These are phyloP conservation scores for Coniella vitis DNA, from an alignment of 2,329 filamentous ascomycete genomes.

Conservation along the genomic window DNA sequence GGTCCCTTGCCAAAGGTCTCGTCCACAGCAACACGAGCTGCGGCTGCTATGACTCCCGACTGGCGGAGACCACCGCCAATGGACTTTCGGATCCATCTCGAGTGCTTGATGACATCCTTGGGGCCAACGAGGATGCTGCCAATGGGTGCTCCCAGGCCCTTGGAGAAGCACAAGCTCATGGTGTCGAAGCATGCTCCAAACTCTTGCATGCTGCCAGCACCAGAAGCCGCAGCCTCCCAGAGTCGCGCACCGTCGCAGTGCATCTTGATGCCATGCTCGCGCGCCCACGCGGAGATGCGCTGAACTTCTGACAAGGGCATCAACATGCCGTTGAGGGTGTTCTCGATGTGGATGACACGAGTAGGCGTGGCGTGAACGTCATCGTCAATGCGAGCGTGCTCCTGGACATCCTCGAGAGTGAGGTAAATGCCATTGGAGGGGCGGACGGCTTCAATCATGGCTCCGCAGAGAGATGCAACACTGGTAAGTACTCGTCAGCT, in stretches of 20 bases:
- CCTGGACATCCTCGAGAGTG: conserved; percentile 68
- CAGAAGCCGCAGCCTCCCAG: conserved; percentile 42
- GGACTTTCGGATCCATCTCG: conserved; percentile 71
- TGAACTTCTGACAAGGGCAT: conserved; percentile 67
- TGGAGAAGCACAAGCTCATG: conserved; percentile 53
- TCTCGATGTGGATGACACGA: conserved; percentile 74
- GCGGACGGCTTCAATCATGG: conserved; percentile 58
- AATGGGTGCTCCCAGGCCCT: conserved; percentile 46
- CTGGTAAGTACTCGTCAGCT: conserved; percentile 31
- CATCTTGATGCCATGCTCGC: conserved; percentile 36
- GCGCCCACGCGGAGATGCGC: conserved; percentile 65
- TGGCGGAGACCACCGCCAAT: conserved; percentile 76
- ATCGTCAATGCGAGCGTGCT: conserved; percentile 56
- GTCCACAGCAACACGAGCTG: conserved; percentile 70
- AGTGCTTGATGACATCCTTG: conserved; percentile 53
- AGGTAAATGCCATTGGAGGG: conserved; percentile 67
- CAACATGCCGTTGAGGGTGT: conserved; percentile 73
- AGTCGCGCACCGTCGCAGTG: conserved; percentile 47
- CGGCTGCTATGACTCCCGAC: conserved; percentile 67
- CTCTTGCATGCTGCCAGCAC: conserved; percentile 34
- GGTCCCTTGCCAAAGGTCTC: conserved; percentile 63
- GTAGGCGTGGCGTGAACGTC: conserved; percentile 77
- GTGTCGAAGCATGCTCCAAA: conserved; percentile 43
- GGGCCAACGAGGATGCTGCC: conserved; percentile 40
- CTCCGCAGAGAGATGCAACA: conserved; percentile 64